These are phyloP conservation scores for Cucurbita argyrosperma DNA, from an alignment of 306 rosid species.

Conservation along the genomic window DNA sequence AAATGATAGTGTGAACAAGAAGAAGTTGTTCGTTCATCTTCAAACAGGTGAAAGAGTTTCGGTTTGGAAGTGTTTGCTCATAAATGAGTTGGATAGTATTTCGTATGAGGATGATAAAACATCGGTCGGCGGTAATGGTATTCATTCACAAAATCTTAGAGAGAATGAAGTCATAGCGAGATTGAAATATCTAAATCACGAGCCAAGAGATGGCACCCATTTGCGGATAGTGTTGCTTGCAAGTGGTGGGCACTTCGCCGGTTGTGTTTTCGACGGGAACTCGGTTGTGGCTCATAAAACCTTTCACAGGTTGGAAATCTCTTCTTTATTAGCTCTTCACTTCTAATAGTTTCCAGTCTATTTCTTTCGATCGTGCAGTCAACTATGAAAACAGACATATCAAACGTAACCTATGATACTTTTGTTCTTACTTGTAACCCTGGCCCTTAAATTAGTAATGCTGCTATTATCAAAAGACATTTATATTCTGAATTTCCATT, in stretches of 20 bases:
- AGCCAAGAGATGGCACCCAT: conserved; percentile 47
- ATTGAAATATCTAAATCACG: conserved; percentile 39
- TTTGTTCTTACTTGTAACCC: neutral
- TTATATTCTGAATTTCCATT: neutral
- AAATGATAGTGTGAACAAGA: conserved; percentile 25
- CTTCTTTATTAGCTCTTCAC: neutral
- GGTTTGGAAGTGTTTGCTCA: conserved; percentile 64
- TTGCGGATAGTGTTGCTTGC: conserved; percentile 75
- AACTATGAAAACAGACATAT: neutral
- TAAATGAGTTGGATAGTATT: conserved; percentile 42
- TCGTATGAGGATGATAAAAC: conserved; percentile 22
- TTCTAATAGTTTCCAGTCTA: neutral
- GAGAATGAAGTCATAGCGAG: conserved; percentile 34
- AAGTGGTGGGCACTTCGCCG: conserved; percentile 90
- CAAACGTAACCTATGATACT: neutral
- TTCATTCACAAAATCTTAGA: neutral
- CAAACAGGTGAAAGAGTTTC: conserved; percentile 56
- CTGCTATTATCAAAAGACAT: neutral
- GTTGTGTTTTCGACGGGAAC: conserved; percentile 82
- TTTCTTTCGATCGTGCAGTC: neutral
- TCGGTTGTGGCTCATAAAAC: conserved; percentile 76
- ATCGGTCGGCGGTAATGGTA: neutral
- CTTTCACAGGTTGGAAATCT: conserved; percentile 66
- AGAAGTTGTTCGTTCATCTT: conserved; percentile 43
- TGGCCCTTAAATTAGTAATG: neutral